A percentile compares a stretch with the other conserved stretches of the same genome.
Evolutionary conservation across 805 yeast genomes (phyloP).

Genomic region (Ogataea ramenticola): DNA sequence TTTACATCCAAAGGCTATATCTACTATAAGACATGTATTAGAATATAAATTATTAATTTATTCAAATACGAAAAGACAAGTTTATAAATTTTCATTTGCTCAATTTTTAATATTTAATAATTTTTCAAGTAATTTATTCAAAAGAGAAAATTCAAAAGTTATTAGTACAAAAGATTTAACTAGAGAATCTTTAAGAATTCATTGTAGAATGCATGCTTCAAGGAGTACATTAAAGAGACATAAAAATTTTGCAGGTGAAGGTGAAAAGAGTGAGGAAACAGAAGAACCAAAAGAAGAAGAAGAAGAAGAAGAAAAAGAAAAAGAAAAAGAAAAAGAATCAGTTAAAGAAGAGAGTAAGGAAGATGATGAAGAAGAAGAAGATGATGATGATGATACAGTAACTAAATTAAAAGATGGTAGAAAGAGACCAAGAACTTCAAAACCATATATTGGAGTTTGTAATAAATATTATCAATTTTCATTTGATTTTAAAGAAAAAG

Average conservation of each 20-base stretch:
- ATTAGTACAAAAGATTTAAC: background rate
- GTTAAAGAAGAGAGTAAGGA: background rate
- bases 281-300: background rate
- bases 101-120: background rate
- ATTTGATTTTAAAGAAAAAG: background rate
- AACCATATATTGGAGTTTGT: background rate
- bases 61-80: background rate
- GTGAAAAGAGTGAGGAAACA: too few species aligned
- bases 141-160: conserved; percentile 1
- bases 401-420: background rate
- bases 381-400: background rate
- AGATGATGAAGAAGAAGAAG: background rate
- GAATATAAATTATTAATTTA: background rate
- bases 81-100: background rate
- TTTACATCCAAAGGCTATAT: background rate
- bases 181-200: background rate
- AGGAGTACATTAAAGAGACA: background rate
- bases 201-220: conserved; percentile 1
- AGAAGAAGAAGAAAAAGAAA: background rate
- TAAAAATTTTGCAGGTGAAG: background rate
- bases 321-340: background rate
- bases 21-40: background rate
- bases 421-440: background rate
- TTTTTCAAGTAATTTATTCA: background rate
- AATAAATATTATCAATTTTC: background rate